Conservation (phyloP, 257 asterid genomes). For the Rehmannia glutinosa region DNA sequence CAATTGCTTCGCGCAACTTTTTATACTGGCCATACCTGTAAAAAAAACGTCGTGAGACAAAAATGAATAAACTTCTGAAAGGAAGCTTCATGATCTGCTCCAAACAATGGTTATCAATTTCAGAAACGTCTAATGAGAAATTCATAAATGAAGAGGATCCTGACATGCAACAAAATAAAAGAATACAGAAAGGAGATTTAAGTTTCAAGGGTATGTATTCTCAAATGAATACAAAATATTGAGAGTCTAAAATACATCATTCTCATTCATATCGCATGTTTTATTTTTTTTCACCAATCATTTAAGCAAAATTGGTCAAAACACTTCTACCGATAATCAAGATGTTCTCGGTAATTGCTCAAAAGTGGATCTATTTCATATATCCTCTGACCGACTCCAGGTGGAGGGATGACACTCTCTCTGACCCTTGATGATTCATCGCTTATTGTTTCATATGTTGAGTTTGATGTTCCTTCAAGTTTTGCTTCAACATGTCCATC, state of each 20-base stretch:
- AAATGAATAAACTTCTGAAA: slow-evolving; percentile 1
- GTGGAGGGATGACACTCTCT: slow-evolving; percentile 61
- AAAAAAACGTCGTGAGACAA: slow-evolving; percentile 12
- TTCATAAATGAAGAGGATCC: background rate
- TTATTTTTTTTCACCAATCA: background rate
- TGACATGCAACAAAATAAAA: slow-evolving; percentile 1
- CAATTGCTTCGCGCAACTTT: slow-evolving; percentile 74
- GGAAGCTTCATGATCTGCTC: background rate
- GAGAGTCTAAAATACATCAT: background rate
- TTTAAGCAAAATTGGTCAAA: background rate
- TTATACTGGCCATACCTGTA: slow-evolving; percentile 78
- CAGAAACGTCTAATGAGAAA: background rate
- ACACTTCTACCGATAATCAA: slow-evolving; percentile 70
- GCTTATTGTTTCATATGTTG: slow-evolving; percentile 34
- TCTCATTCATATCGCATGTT: background rate
- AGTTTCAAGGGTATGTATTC: background rate
- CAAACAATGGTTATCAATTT: background rate
- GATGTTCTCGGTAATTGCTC: slow-evolving; percentile 61
- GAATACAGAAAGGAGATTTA: background rate
- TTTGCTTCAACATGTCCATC: slow-evolving; percentile 32
- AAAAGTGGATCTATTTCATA: slow-evolving; percentile 89
- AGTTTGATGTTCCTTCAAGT: slow-evolving; percentile 28
- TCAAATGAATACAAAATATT: background rate
- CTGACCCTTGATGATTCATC: slow-evolving; percentile 54
- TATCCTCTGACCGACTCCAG: slow-evolving; percentile 80